Conservation (phyloP, 768 basidiomycete species). For the Suillus discolor region DNA sequence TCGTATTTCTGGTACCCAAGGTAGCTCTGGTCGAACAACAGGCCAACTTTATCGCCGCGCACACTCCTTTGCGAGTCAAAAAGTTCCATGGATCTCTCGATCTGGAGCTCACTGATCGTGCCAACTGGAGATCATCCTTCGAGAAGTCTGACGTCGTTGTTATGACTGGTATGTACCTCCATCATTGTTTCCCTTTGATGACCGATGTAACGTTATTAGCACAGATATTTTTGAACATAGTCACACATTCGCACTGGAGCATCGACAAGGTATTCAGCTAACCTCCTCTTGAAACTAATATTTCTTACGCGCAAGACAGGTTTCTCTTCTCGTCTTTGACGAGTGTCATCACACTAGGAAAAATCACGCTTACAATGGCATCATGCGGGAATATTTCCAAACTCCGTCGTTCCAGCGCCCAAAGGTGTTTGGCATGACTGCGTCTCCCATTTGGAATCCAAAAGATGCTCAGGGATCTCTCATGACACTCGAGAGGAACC, state of each 20-base stretch:
- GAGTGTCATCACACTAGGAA: constrained; percentile 61
- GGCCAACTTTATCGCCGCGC: constrained; percentile 60
- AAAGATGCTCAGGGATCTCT: constrained; percentile 69
- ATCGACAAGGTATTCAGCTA: constrained; percentile 52
- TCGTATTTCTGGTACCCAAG: constrained; percentile 84
- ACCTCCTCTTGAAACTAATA: background rate
- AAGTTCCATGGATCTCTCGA: constrained; percentile 64
- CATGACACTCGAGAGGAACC: constrained; percentile 61
- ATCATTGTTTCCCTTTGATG: background rate
- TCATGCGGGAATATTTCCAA: constrained; percentile 60
- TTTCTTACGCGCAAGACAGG: constrained; percentile 34
- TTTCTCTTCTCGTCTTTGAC: constrained; percentile 58
- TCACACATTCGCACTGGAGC: constrained; percentile 82
- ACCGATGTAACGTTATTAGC: constrained; percentile 42
- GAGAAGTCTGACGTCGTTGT: constrained; percentile 73
- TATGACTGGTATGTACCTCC: constrained; percentile 66
- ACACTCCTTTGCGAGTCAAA: constrained; percentile 67
- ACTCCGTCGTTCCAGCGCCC: constrained; percentile 50
- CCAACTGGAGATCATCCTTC: constrained; percentile 66
- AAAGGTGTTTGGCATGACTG: constrained; percentile 93
- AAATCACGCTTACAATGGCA: constrained; percentile 58
- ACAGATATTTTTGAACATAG: constrained; percentile 78
- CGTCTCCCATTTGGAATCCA: constrained; percentile 84
- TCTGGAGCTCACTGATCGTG: constrained; percentile 68
- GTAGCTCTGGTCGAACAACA: constrained; percentile 88